Evolutionary conservation across 2,329 filamentous ascomycete species (phyloP).

Genomic region (Verticillium klebahnii): DNA sequence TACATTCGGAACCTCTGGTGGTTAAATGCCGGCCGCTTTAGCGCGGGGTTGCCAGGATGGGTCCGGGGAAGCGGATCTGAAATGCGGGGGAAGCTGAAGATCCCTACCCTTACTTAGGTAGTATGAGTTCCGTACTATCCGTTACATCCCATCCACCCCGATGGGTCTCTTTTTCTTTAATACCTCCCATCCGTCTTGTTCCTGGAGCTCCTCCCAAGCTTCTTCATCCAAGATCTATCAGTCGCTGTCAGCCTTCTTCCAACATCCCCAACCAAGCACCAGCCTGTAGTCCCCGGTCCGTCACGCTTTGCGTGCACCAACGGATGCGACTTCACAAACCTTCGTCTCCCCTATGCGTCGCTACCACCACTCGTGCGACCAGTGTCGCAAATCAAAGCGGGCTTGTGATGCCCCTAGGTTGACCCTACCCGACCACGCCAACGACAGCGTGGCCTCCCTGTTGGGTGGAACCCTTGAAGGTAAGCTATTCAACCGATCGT

Average conservation of each 20-base stretch:
- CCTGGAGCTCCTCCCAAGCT: no score
- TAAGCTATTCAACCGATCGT: background rate
- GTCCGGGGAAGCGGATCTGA: background rate
- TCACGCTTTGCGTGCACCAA: background rate
- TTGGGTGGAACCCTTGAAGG: background rate
- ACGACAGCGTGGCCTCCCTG: background rate
- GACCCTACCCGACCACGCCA: background rate
- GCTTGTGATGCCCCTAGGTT: conserved; percentile 14
- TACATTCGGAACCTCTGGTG: no score
- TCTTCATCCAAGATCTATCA: no score
- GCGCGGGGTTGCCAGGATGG: background rate
- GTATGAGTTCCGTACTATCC: no score
- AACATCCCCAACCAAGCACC: no score
- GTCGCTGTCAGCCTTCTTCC: no score
- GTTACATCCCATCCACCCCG: no score
- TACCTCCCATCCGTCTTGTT: no score
- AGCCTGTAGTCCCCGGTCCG: no score
- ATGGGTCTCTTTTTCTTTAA: no score
- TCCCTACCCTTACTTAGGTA: no score
- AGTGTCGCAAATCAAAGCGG: conserved; percentile 19
- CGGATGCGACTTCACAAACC: background rate
- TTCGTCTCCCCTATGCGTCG: conserved; percentile 7
- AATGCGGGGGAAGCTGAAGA: background rate
- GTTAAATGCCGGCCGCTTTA: no score
- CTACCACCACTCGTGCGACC: conserved; percentile 18